phyloP scores from a whole-genome alignment of 2,329 filamentous ascomycete species.

The Magnaporthiopsis incrustans region DNA sequence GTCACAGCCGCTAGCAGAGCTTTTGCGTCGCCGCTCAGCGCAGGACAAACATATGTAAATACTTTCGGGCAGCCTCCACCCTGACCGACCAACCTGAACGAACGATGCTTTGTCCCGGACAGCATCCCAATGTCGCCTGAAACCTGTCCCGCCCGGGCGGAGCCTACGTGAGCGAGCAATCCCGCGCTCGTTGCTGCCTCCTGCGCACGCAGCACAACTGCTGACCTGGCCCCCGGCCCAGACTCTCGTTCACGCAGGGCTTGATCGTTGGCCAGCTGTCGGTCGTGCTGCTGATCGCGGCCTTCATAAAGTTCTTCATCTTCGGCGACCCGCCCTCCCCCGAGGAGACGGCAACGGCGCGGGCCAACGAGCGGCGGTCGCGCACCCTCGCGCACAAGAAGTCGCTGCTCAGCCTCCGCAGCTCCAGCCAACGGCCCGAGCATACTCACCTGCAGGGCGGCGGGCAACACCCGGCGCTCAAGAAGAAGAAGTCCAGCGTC shows the following conservation, averaged over 20 bases:
- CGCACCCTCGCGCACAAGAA: conserved; percentile 69
- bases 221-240: conserved; percentile 25
- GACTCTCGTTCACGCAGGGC: conserved; percentile 86
- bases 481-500: conserved; percentile 62
- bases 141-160: conserved; percentile 32
- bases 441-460: conserved; percentile 17
- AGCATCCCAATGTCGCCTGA: conserved; percentile 28
- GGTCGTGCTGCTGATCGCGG: conserved; percentile 81
- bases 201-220: not conserved
- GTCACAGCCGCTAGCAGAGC: not conserved
- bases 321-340: conserved; percentile 87
- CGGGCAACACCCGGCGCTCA: conserved; percentile 29
- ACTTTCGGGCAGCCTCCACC: too few relatives aligned
- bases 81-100: too few relatives aligned
- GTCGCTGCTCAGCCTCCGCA: conserved; percentile 57
- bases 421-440: conserved; percentile 25
- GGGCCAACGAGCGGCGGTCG: conserved; percentile 66
- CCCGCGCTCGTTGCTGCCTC: not conserved
- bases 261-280: conserved; percentile 90
- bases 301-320: conserved; percentile 99
- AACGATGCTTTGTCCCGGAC: not conserved
- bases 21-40: not conserved
- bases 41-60: not conserved
- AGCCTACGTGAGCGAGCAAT: conserved; percentile 36
- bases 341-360: conserved; percentile 68